These are phyloP conservation scores for Durio zibethinus DNA, from an alignment of 345 rosid genomes.

Conservation along the genomic window DNA sequence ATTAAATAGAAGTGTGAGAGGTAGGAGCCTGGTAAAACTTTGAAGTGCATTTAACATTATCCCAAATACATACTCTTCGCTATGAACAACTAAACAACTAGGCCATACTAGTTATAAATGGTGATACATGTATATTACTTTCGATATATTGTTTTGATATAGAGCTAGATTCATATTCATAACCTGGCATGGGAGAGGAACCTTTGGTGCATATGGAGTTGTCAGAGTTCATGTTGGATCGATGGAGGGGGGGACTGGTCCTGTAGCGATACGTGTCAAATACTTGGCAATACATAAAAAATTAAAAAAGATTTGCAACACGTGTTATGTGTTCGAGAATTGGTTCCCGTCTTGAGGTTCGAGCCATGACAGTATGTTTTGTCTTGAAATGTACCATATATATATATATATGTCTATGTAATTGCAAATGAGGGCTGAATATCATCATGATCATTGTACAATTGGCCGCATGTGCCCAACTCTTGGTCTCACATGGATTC, in stretches of 20 bases:
- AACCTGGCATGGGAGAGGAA: neutral
- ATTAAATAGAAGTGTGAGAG: neutral
- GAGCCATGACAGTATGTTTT: conserved; percentile 22
- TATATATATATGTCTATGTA: neutral
- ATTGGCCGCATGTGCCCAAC: conserved; percentile 25
- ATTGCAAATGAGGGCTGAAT: neutral
- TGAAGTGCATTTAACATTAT: neutral
- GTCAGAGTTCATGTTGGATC: conserved; percentile 14
- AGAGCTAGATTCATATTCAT: neutral
- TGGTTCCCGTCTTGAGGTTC: conserved; percentile 51
- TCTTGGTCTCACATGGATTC: conserved; percentile 35
- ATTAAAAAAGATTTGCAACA: neutral
- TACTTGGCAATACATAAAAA: neutral
- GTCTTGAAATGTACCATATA: neutral
- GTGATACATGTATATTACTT: conserved; percentile 8
- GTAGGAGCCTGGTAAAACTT: neutral
- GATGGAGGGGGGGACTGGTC: conserved; percentile 20
- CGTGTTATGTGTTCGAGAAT: conserved; percentile 14
- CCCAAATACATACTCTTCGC: neutral
- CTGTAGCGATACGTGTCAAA: conserved; percentile 24
- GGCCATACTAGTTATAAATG: conserved; percentile 12
- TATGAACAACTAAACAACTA: conserved; percentile 14
- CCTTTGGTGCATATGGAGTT: conserved; percentile 7
- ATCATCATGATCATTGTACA: neutral
- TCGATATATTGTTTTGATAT: conserved; percentile 7